phyloP scores from a whole-genome alignment of 2,329 filamentous ascomycete species.

The Claviceps lovelessii region DNA sequence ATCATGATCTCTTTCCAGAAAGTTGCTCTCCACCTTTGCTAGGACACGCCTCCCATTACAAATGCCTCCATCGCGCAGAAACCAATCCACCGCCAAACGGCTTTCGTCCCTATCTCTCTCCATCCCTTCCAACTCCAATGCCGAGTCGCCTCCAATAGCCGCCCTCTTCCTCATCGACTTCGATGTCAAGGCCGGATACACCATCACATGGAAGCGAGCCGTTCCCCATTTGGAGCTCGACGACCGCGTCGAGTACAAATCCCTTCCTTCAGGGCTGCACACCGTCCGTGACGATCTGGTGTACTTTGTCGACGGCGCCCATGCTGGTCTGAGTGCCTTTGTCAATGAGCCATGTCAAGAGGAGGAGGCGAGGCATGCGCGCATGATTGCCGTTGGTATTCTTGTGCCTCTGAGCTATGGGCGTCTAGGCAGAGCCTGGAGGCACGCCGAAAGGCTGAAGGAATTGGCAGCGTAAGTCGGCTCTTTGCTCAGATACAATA shows the following conservation, averaged over 20 bases:
- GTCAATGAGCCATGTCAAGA: constrained; percentile 69
- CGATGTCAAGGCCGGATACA: constrained; percentile 84
- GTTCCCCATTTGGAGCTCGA: constrained; percentile 59
- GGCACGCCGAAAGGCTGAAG: constrained; percentile 65
- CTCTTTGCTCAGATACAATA: neutral
- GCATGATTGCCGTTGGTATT: constrained; percentile 84
- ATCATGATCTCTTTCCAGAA: neutral
- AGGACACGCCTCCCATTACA: constrained; percentile 5
- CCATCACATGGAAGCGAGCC: constrained; percentile 74
- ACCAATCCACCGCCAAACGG: constrained; percentile 19
- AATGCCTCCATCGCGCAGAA: constrained; percentile 27
- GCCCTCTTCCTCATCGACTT: constrained; percentile 83
- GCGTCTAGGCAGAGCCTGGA: constrained; percentile 75
- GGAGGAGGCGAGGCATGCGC: constrained; percentile 65
- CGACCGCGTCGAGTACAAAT: constrained; percentile 89
- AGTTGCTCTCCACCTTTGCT: constrained; percentile 8
- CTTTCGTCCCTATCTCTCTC: constrained; percentile 22
- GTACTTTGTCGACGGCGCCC: constrained; percentile 70
- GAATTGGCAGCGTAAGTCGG: constrained; percentile 51
- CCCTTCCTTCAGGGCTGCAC: constrained; percentile 82
- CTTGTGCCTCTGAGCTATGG: constrained; percentile 78
- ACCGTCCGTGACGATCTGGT: constrained; percentile 77
- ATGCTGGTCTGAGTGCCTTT: constrained; percentile 85
- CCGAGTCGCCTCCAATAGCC: constrained; percentile 34
- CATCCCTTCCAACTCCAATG: constrained; percentile 16